Percentiles rank a stretch among this genome's conserved stretches.
Evolutionary conservation across 108 stramenopile species (phyloP).

Genomic region (Cafeteria roenbergensis): DNA sequence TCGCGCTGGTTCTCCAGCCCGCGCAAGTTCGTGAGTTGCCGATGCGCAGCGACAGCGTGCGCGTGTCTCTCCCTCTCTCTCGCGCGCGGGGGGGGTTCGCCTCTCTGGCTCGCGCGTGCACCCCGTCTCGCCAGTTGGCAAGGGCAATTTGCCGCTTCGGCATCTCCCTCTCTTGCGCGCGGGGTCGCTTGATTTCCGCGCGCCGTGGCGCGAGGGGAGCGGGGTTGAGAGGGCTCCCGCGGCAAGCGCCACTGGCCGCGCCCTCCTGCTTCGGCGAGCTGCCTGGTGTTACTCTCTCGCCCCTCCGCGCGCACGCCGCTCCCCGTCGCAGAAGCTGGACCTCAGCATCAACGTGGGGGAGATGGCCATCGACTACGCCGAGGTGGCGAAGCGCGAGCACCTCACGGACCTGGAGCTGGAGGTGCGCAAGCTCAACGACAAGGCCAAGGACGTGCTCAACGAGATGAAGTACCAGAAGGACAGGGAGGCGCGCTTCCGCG

Average conservation of each 20-base stretch:
- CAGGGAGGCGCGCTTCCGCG: constrained; percentile 13
- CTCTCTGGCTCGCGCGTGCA: too few relatives aligned
- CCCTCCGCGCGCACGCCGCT: too few relatives aligned
- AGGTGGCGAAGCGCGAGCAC: constrained; percentile 19
- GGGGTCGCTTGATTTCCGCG: background rate
- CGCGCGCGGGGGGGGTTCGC: too few relatives aligned
- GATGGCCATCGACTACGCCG: background rate
- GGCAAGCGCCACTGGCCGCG: background rate
- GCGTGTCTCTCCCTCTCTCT: too few relatives aligned
- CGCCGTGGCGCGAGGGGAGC: constrained; percentile 2
- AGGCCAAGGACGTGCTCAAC: constrained; percentile 13
- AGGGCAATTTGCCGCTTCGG: too few relatives aligned
- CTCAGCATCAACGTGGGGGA: constrained; percentile 13
- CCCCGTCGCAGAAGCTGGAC: constrained; percentile 14
- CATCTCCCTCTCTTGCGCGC: too few relatives aligned
- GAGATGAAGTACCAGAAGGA: constrained; percentile 8
- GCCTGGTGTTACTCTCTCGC: too few relatives aligned
- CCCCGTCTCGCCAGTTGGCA: too few relatives aligned
- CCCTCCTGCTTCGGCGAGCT: background rate
- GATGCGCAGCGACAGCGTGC: too few relatives aligned
- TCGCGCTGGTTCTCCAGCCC: constrained; percentile 1
- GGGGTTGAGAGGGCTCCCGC: background rate
- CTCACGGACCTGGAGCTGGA: constrained; percentile 16
- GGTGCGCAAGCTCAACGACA: constrained; percentile 15
- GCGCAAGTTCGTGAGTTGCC: constrained; percentile 5